Conservation (phyloP, 768 basidiomycete species). For the Termitomyces bulborhizus region DNA sequence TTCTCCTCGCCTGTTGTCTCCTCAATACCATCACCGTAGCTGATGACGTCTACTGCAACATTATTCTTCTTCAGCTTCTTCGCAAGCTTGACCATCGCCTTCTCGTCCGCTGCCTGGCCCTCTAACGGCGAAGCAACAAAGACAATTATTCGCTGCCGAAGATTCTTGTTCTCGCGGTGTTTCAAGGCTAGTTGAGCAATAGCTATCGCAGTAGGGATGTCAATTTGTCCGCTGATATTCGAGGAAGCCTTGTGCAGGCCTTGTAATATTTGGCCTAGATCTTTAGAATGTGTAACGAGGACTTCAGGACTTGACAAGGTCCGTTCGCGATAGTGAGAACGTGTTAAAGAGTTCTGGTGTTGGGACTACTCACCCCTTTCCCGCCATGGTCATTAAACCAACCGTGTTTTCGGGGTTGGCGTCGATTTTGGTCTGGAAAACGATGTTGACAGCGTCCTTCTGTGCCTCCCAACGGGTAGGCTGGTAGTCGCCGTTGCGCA, state of each 20-base stretch:
- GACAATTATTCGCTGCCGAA: conserved; percentile 91
- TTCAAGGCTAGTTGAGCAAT: conserved; percentile 96
- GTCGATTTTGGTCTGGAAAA: conserved; percentile 91
- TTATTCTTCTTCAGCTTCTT: conserved; percentile 99
- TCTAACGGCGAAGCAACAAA: conserved; percentile 90
- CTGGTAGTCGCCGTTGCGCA: conserved; percentile 90
- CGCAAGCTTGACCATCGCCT: conserved; percentile 79
- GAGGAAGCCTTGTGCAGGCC: conserved; percentile 67
- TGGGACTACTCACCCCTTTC: conserved; percentile 67
- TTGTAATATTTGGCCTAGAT: conserved; percentile 85
- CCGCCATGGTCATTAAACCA: conserved; percentile 97
- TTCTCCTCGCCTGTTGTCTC: conserved; percentile 54
- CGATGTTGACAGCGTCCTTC: conserved; percentile 81
- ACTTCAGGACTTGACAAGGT: conserved; percentile 72
- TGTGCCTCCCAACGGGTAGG: conserved; percentile 90
- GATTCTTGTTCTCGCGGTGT: conserved; percentile 97
- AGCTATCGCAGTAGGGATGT: conserved; percentile 86
- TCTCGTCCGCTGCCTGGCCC: conserved; percentile 64
- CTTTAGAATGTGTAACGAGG: conserved; percentile 92
- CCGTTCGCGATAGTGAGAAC: background rate
- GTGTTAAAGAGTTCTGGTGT: too few relatives aligned
- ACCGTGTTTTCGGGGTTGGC: conserved; percentile 98
- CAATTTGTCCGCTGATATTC: conserved; percentile 75
- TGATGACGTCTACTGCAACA: conserved; percentile 87
- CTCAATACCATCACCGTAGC: conserved; percentile 87